Evolutionary conservation across 257 asterid species (phyloP).

Genomic region (Nicotiana otophora): DNA sequence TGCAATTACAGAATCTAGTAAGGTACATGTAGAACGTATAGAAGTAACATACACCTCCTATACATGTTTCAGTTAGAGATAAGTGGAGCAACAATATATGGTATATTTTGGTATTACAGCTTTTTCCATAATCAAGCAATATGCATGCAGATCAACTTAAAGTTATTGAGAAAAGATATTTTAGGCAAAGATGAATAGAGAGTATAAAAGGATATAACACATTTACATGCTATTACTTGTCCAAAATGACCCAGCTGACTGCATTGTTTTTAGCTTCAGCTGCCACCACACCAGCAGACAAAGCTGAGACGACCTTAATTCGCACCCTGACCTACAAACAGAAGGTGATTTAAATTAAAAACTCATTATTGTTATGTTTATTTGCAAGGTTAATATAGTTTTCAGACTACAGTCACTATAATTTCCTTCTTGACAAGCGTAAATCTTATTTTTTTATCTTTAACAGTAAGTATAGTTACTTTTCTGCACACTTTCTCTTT

Average conservation of each 20-base stretch:
- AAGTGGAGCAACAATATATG: not conserved
- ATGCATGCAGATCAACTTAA: not conserved
- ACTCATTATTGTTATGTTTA: not conserved
- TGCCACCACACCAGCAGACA: conserved; percentile 59
- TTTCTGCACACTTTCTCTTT: not conserved
- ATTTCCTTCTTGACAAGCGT: not conserved
- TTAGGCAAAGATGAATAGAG: not conserved
- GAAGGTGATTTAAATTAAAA: not conserved
- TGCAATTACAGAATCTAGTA: not conserved
- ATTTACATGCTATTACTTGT: conserved; percentile 69
- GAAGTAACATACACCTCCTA: not conserved
- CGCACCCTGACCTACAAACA: conserved; percentile 65
- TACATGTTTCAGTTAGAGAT: not conserved
- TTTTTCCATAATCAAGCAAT: not conserved
- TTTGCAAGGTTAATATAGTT: not conserved
- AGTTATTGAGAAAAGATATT: not conserved
- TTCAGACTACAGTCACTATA: not conserved
- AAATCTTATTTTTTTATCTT: not conserved
- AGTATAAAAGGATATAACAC: conserved; percentile 31
- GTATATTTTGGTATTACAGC: not conserved
- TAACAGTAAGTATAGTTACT: not conserved
- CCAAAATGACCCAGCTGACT: conserved; percentile 83
- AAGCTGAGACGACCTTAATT: conserved; percentile 66
- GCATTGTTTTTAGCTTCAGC: conserved; percentile 63
- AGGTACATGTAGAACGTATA: not conserved